Evolutionary conservation across 163 green algal genomes (phyloP).

Genomic region (Prototheca cutis): DNA sequence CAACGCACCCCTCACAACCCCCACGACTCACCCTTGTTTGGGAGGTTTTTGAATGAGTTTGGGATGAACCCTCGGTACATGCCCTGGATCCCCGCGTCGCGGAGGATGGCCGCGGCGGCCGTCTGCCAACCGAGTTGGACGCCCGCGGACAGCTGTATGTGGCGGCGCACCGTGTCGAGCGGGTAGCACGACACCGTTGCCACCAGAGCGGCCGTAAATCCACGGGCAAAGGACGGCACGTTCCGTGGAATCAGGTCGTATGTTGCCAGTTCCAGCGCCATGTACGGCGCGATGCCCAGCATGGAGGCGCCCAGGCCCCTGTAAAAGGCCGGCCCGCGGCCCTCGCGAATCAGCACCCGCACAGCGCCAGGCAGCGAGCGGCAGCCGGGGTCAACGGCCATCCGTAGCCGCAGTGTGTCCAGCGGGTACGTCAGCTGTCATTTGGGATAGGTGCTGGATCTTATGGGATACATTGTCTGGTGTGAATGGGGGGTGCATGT

Average conservation of each 20-base stretch:
- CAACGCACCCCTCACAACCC: too few relatives aligned
- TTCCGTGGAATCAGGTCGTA: conserved; percentile 54
- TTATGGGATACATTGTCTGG: too few relatives aligned
- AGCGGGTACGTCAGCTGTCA: conserved; percentile 73
- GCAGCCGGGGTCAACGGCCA: conserved; percentile 62
- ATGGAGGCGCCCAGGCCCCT: conserved; percentile 65
- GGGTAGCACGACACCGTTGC: conserved; percentile 73
- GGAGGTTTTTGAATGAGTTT: conserved; percentile 77
- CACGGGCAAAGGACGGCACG: conserved; percentile 50
- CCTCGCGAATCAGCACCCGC: conserved; percentile 49
- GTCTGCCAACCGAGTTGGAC: conserved; percentile 10
- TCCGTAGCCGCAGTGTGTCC: conserved; percentile 64
- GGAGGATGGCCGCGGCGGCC: conserved; percentile 23
- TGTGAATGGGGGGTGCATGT: too few relatives aligned
- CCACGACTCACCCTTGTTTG: conserved; percentile 66
- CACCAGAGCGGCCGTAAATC: conserved; percentile 56
- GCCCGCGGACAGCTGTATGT: conserved; percentile 55
- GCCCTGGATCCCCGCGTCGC: conserved; percentile 43
- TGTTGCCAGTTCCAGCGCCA: conserved; percentile 64
- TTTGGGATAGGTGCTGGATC: too few relatives aligned
- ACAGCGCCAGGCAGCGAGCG: conserved; percentile 37
- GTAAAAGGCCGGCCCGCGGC: conserved; percentile 61
- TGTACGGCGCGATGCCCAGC: conserved; percentile 74
- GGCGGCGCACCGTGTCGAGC: conserved; percentile 66
- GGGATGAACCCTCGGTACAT: conserved; percentile 75